phyloP scores from a whole-genome alignment of 2,329 filamentous ascomycete species.

The Tolypocladium amazonense region DNA sequence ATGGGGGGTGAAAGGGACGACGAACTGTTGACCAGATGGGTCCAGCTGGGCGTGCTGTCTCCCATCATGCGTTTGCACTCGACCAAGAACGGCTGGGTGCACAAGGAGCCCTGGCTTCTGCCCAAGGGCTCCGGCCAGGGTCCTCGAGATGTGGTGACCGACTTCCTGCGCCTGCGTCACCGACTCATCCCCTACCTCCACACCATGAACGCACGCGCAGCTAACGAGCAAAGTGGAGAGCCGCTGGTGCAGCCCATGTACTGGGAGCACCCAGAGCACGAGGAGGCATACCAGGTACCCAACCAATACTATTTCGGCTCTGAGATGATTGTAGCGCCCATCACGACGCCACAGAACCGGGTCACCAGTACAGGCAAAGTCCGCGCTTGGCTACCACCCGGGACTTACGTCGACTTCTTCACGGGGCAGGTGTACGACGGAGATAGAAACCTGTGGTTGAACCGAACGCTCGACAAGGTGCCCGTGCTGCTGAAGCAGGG shows the following conservation, averaged over 20 bases:
- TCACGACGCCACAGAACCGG: conserved; percentile 38
- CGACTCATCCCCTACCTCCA: conserved; percentile 50
- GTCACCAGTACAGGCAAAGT: conserved; percentile 35
- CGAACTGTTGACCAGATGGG: conserved; percentile 48
- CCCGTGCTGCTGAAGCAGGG: conserved; percentile 47
- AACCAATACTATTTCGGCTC: conserved; percentile 52
- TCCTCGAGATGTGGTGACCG: conserved; percentile 32
- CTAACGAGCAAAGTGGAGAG: conserved; percentile 28
- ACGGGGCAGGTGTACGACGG: conserved; percentile 47
- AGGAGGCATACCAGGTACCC: conserved; percentile 43
- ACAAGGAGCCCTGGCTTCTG: conserved; percentile 51
- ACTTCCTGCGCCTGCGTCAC: conserved; percentile 44
- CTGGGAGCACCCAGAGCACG: conserved; percentile 42
- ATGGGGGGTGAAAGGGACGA: conserved; percentile 44
- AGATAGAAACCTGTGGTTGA: conserved; percentile 38
- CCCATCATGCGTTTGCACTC: conserved; percentile 53
- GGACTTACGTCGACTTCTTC: conserved; percentile 46
- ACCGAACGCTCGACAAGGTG: conserved; percentile 34
- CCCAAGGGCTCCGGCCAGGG: conserved; percentile 29
- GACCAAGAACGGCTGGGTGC: conserved; percentile 43
- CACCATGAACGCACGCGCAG: conserved; percentile 40
- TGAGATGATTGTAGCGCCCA: conserved; percentile 43
- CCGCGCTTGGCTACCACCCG: conserved; percentile 46
- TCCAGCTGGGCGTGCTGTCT: conserved; percentile 50
- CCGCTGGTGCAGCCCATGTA: conserved; percentile 53